Evolutionary conservation across 768 basidiomycete species (phyloP).

Genomic region (Paxillus ammoniavirescens): DNA sequence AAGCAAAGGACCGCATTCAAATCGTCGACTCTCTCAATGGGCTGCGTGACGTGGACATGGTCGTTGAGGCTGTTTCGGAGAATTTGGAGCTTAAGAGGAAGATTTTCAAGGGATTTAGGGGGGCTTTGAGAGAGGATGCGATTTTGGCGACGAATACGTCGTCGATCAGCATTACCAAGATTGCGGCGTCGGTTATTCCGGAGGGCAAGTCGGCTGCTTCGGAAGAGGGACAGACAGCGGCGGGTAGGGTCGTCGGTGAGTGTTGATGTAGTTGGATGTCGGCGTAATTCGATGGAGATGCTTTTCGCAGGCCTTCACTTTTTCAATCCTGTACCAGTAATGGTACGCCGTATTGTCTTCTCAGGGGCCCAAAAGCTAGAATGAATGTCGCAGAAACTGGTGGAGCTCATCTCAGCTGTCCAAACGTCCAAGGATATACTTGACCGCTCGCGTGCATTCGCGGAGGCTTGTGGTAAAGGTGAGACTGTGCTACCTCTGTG

Average conservation of each 20-base stretch:
- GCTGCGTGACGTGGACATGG: conserved; percentile 83
- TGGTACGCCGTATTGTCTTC: conserved; percentile 50
- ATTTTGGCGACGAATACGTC: conserved; percentile 94
- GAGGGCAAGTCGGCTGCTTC: conserved; percentile 56
- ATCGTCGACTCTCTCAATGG: conserved; percentile 60
- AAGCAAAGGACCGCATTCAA: conserved; percentile 63
- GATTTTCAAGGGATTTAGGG: conserved; percentile 71
- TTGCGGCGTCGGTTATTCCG: conserved; percentile 76
- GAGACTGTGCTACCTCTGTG: background rate
- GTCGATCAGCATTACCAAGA: conserved; percentile 92
- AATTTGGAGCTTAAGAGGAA: conserved; percentile 71
- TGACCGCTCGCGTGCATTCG: conserved; percentile 75
- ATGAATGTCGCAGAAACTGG: conserved; percentile 62
- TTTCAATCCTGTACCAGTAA: conserved; percentile 96
- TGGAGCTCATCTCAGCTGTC: conserved; percentile 91
- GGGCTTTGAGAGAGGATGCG: conserved; percentile 63
- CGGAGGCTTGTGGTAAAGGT: conserved; percentile 90
- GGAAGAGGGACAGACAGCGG: conserved; percentile 57
- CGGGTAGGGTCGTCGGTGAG: conserved; percentile 81
- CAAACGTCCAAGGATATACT: conserved; percentile 83
- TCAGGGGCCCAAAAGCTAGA: background rate
- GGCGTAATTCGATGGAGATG: background rate
- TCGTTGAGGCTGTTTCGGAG: conserved; percentile 93
- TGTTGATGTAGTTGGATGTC: background rate
- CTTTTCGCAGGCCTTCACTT: conserved; percentile 71